These are phyloP conservation scores for Chaetomiaceae sp. DNA, from an alignment of 2,329 filamentous ascomycete species.

Conservation along the genomic window DNA sequence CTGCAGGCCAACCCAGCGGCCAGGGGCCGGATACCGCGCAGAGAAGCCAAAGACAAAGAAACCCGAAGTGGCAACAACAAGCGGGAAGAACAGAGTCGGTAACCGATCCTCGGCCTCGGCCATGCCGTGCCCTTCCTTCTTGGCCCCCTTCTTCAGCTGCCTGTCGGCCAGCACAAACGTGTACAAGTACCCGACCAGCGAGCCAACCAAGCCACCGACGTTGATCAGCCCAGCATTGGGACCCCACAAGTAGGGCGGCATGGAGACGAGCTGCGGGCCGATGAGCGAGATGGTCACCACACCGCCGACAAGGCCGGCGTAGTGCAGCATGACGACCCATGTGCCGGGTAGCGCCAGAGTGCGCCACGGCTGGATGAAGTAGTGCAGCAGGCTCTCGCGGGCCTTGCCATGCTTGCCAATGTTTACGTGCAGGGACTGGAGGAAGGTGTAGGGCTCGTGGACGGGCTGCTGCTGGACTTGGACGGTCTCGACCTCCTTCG, in stretches of 20 bases:
- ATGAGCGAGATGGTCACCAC: slow-evolving; percentile 8
- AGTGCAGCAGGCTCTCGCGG: neutral
- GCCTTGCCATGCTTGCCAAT: neutral
- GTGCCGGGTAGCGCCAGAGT: slow-evolving; percentile 6
- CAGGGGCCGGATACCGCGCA: neutral
- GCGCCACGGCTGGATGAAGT: slow-evolving; percentile 2
- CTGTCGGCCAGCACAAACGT: neutral
- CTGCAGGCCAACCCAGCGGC: slow-evolving; percentile 6
- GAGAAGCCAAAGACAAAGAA: slow-evolving; percentile 8
- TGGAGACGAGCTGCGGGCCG: slow-evolving; percentile 1
- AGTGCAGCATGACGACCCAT: slow-evolving; percentile 10
- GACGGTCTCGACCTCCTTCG: slow-evolving; percentile 2
- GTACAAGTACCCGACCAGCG: slow-evolving; percentile 1
- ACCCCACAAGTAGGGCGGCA: slow-evolving; percentile 9
- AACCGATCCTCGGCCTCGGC: slow-evolving; percentile 6
- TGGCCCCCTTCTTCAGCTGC: slow-evolving; percentile 1
- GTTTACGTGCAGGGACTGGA: neutral
- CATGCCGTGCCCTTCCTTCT: neutral
- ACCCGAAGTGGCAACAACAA: neutral
- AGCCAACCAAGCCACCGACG: neutral
- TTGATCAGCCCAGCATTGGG: slow-evolving; percentile 8
- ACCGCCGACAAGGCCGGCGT: slow-evolving; percentile 4
- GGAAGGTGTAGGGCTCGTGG: neutral
- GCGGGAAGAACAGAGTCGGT: slow-evolving; percentile 7
- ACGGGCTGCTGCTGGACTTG: neutral